Percentiles rank a stretch among this genome's conserved stretches.
Conservation (phyloP, 1,284 basidiomycete species). For the Anthracocystis walkeri region DNA sequence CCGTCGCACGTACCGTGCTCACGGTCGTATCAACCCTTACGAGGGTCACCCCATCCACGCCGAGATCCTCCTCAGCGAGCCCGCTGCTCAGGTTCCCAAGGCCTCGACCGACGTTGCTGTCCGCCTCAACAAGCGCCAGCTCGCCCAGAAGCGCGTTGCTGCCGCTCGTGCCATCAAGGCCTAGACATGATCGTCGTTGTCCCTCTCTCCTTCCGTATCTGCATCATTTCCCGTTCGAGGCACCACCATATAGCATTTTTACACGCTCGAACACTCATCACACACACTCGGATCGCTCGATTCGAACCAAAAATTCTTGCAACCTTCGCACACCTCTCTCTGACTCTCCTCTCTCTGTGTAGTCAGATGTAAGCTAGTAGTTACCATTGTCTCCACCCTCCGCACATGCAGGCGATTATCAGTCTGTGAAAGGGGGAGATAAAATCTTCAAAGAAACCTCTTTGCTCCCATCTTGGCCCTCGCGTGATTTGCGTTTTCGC, state of each 20-base stretch:
- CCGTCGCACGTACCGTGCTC: conserved; percentile 98
- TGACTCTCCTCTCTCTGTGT: not conserved
- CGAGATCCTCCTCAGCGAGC: conserved; percentile 74
- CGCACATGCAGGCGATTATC: not conserved
- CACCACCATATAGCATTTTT: not conserved
- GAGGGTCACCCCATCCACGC: conserved; percentile 94
- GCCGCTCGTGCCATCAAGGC: conserved; percentile 58
- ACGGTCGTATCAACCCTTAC: conserved; percentile 80
- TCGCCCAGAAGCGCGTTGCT: conserved; percentile 65
- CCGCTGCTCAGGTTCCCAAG: conserved; percentile 67
- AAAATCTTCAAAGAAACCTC: conserved; percentile 6
- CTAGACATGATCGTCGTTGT: conserved; percentile 16
- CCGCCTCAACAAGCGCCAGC: conserved; percentile 68
- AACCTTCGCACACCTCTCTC: conserved; percentile 9
- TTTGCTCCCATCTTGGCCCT: no score
- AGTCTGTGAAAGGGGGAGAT: conserved; percentile 2
- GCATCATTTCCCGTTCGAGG: conserved; percentile 9
- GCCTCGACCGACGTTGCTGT: conserved; percentile 50
- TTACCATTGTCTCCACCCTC: conserved; percentile 17
- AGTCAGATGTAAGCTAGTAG: conserved; percentile 50
- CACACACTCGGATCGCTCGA: not conserved
- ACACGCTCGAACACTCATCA: not conserved
- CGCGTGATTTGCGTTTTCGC: no score
- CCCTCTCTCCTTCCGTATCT: not conserved
- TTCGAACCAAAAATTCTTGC: conserved; percentile 9